Percentiles rank a stretch among this genome's conserved stretches.
Evolutionary conservation across 176 grass and related monocot genomes (phyloP).

Genomic region (Pontederia crassipes): DNA sequence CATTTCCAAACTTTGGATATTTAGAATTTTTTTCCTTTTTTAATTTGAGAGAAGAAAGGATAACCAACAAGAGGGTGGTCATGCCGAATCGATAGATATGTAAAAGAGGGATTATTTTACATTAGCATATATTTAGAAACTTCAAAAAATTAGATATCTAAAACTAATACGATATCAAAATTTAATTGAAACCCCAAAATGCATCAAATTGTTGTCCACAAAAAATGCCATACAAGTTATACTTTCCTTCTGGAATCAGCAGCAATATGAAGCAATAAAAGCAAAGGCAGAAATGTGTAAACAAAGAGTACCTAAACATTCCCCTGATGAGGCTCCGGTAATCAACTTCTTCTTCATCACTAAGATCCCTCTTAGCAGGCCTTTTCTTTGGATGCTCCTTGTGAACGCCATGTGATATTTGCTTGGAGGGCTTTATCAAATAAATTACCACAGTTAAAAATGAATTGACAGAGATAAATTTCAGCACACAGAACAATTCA

Average conservation of each 20-base stretch:
- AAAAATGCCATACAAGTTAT: no score
- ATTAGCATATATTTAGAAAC: no score
- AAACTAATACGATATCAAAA: no score
- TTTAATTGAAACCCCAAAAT: no score
- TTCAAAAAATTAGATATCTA: no score
- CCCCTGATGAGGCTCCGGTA: slow-evolving; percentile 28
- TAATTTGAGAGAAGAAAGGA: no score
- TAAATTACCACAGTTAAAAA: neutral
- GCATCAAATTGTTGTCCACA: no score
- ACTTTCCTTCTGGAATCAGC: neutral
- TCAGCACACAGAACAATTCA: neutral
- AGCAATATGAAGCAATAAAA: neutral
- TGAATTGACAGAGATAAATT: neutral
- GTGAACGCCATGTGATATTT: slow-evolving; percentile 22
- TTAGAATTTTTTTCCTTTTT: no score
- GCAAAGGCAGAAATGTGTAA: slow-evolving; percentile 3
- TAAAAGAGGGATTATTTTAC: no score
- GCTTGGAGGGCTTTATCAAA: slow-evolving; percentile 28
- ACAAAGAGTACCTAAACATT: slow-evolving; percentile 35
- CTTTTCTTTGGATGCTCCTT: slow-evolving; percentile 33
- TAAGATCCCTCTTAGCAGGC: slow-evolving; percentile 20
- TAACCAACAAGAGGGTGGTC: no score
- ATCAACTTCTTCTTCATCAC: slow-evolving; percentile 37
- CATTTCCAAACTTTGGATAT: no score
- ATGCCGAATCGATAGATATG: no score